Conservation (phyloP, 768 basidiomycete species). For the Podaxis sp. region DNA sequence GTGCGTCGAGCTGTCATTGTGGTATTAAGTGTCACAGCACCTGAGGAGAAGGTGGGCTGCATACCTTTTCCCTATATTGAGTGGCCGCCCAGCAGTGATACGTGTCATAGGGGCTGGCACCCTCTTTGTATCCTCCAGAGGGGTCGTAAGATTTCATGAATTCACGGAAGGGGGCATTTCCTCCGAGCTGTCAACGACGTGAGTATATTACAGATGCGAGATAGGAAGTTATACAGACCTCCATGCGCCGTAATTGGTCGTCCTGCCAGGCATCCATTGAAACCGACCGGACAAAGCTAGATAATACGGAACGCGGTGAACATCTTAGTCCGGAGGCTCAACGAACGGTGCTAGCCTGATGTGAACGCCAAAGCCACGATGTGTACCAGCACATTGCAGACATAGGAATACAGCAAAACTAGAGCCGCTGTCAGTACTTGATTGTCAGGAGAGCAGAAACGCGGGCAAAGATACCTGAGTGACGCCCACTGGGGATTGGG, state of each 20-base stretch:
- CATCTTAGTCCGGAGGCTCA: constrained; percentile 15
- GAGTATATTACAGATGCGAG: constrained; percentile 6
- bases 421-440: constrained; percentile 16
- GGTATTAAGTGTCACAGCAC: constrained; percentile 19
- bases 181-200: constrained; percentile 61
- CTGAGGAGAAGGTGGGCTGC: constrained; percentile 15
- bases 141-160: constrained; percentile 76
- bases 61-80: constrained; percentile 92
- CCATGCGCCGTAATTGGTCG: constrained; percentile 88
- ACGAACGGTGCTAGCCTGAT: constrained; percentile 54
- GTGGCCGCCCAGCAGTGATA: constrained; percentile 94
- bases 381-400: constrained; percentile 81
- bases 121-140: constrained; percentile 67
- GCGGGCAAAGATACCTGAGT: constrained; percentile 48
- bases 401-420: constrained; percentile 91
- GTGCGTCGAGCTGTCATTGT: constrained; percentile 67
- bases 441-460: constrained; percentile 11
- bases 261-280: constrained; percentile 97
- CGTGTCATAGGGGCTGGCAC: constrained; percentile 63
- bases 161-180: constrained; percentile 77
- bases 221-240: constrained; percentile 45
- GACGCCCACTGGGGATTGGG: constrained; percentile 98
- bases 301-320: constrained; percentile 20
- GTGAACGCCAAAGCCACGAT: constrained; percentile 93
- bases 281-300: constrained; percentile 86